These are phyloP conservation scores for Fomitopsis betulina DNA, from an alignment of 1,284 basidiomycete genomes.

Conservation along the genomic window DNA sequence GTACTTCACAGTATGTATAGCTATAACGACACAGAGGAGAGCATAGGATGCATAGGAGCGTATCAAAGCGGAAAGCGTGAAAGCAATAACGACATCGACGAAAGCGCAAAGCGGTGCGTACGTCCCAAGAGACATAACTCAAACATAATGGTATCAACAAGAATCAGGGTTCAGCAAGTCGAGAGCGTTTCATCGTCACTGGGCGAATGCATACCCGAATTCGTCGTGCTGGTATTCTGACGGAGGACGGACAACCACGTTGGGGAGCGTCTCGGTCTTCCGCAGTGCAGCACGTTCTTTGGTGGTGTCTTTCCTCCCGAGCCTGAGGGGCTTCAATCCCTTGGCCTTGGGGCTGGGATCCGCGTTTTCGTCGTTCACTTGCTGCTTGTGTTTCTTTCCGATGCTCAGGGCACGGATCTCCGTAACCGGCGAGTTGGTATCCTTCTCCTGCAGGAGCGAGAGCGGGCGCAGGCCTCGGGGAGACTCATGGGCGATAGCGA, in stretches of 20 bases:
- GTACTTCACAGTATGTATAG: neutral
- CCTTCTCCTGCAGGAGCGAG: constrained; percentile 57
- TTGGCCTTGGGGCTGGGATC: constrained; percentile 29
- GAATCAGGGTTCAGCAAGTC: constrained; percentile 12
- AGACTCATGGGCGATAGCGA: constrained; percentile 26
- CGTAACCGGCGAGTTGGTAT: constrained; percentile 32
- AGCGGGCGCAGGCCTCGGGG: constrained; percentile 52
- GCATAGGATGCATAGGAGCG: neutral
- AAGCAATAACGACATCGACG: constrained; percentile 6
- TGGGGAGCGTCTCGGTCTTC: constrained; percentile 37
- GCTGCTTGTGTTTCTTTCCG: constrained; percentile 42
- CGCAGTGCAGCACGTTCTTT: constrained; percentile 47
- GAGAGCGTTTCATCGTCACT: constrained; percentile 2
- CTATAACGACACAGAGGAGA: neutral
- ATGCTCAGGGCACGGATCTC: constrained; percentile 49
- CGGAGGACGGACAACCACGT: constrained; percentile 42
- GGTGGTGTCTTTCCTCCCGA: constrained; percentile 55
- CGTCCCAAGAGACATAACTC: constrained; percentile 9
- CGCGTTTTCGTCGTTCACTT: constrained; percentile 38
- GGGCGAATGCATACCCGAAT: constrained; percentile 17
- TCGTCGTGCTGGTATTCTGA: constrained; percentile 26
- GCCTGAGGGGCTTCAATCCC: constrained; percentile 50
- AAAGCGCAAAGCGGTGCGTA: constrained; percentile 6
- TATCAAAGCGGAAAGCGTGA: constrained; percentile 7
- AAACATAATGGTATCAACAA: constrained; percentile 17